These are phyloP conservation scores for Phaeosphaeria sp. DNA, from an alignment of 2,329 filamentous ascomycete genomes.

Conservation along the genomic window DNA sequence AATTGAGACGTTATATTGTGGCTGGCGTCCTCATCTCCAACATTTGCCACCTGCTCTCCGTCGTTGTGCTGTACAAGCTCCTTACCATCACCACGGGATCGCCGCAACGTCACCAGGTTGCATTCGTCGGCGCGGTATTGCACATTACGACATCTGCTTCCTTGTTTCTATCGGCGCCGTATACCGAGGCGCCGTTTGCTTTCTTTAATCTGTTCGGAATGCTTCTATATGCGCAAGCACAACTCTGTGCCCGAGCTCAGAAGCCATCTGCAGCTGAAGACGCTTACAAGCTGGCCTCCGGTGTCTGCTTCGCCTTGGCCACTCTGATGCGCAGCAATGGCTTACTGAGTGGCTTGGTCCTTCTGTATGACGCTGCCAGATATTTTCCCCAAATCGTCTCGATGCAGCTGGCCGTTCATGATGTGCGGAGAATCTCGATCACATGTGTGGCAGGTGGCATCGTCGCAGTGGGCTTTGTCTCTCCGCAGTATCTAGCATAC, in stretches of 20 bases:
- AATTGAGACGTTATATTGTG: constrained; percentile 48
- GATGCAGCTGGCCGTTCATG: constrained; percentile 43
- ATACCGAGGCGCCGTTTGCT: constrained; percentile 81
- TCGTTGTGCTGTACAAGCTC: constrained; percentile 73
- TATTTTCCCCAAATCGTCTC: constrained; percentile 50
- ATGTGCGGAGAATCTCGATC: constrained; percentile 62
- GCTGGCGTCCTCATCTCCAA: constrained; percentile 74
- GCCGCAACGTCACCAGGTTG: constrained; percentile 52
- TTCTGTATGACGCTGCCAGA: constrained; percentile 59
- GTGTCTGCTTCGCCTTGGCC: constrained; percentile 73
- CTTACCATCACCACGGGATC: constrained; percentile 59
- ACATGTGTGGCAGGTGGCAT: constrained; percentile 71
- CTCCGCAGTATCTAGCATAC: constrained; percentile 81
- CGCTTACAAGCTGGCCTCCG: constrained; percentile 65
- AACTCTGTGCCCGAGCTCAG: constrained; percentile 16
- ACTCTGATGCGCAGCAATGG: constrained; percentile 85
- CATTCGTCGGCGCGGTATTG: constrained; percentile 73
- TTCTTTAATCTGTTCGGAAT: constrained; percentile 78
- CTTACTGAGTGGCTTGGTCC: constrained; percentile 78
- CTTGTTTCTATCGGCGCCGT: constrained; percentile 86
- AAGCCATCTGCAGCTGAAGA: constrained; percentile 41
- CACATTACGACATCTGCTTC: constrained; percentile 89
- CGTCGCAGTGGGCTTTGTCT: constrained; percentile 70
- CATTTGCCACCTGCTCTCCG: constrained; percentile 76
- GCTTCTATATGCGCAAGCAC: constrained; percentile 67